phyloP scores from a whole-genome alignment of 208 protist genomes.

The Trypanosoma theileri region DNA sequence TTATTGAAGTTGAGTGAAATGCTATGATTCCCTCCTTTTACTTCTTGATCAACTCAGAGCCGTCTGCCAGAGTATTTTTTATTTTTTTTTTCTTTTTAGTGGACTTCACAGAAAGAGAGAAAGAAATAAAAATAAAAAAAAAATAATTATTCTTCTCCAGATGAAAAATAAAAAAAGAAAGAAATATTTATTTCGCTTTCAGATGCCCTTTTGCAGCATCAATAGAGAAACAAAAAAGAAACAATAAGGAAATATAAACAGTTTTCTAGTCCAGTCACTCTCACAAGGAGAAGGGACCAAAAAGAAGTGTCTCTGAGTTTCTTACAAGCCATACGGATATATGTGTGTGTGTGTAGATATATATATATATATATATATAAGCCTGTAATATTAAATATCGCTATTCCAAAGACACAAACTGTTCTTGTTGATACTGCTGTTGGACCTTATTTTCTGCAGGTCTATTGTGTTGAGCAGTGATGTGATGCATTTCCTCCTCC shows the following conservation, averaged over 20 bases:
- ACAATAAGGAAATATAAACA: too few relatives aligned
- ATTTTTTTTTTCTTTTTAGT: too few relatives aligned
- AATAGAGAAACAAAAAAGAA: too few relatives aligned
- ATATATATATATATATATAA: constrained; percentile 1
- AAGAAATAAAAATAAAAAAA: too few relatives aligned
- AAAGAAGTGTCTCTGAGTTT: neutral
- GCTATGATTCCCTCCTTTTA: neutral
- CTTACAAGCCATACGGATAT: neutral
- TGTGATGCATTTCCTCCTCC: constrained; percentile 19
- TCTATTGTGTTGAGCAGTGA: neutral
- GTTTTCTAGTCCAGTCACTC: too few relatives aligned
- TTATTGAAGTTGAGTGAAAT: neutral
- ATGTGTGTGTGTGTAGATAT: neutral
- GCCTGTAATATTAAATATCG: neutral
- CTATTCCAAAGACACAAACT: neutral
- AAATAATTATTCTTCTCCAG: too few relatives aligned
- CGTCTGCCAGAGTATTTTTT: too few relatives aligned
- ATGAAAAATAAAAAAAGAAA: too few relatives aligned
- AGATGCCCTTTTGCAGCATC: too few relatives aligned
- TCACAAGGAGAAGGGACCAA: neutral
- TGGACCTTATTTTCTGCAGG: neutral
- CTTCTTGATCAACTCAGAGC: too few relatives aligned
- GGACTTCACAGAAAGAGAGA: too few relatives aligned
- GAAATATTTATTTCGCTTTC: too few relatives aligned
- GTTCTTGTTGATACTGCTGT: neutral